These are phyloP conservation scores for Pseudogymnoascus sp. DNA, from an alignment of 2,329 filamentous ascomycete genomes.

Conservation along the genomic window DNA sequence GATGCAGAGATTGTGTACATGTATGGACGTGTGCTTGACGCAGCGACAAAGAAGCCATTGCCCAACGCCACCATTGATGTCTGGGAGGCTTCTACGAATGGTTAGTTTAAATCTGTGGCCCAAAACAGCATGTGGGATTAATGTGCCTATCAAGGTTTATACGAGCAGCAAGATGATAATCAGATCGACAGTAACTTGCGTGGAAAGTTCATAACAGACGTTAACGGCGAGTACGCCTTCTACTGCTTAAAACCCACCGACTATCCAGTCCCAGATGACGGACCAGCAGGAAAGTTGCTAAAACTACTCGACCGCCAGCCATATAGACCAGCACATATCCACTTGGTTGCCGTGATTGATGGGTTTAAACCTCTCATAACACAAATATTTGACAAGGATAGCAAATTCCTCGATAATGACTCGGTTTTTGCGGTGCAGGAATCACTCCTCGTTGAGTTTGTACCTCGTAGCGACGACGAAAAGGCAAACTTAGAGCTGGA, in stretches of 20 bases:
- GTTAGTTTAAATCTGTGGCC: slow-evolving; percentile 11
- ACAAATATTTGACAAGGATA: slow-evolving; percentile 65
- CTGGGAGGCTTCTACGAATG: slow-evolving; percentile 57
- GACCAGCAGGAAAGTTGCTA: slow-evolving; percentile 48
- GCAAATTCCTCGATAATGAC: slow-evolving; percentile 49
- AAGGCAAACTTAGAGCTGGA: slow-evolving; percentile 28
- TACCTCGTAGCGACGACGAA: slow-evolving; percentile 27
- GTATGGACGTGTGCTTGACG: slow-evolving; percentile 49
- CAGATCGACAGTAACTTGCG: slow-evolving; percentile 55
- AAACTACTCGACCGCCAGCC: slow-evolving; percentile 52
- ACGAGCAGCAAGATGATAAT: slow-evolving; percentile 54
- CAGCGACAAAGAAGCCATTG: slow-evolving; percentile 47
- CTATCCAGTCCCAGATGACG: slow-evolving; percentile 27
- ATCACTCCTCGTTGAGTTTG: slow-evolving; percentile 38
- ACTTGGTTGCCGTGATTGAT: slow-evolving; percentile 43
- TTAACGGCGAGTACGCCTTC: slow-evolving; percentile 45
- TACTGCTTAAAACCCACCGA: slow-evolving; percentile 39
- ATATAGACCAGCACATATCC: slow-evolving; percentile 55
- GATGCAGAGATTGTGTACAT: slow-evolving; percentile 45
- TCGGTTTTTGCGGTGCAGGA: slow-evolving; percentile 48
- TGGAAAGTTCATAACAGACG: slow-evolving; percentile 53
- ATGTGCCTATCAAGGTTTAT: slow-evolving; percentile 24
- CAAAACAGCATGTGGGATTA: background rate
- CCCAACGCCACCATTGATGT: slow-evolving; percentile 48
- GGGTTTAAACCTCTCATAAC: slow-evolving; percentile 63